Conservation (phyloP, 176 grass and related monocot species). For the Oryza rufipogon region DNA sequence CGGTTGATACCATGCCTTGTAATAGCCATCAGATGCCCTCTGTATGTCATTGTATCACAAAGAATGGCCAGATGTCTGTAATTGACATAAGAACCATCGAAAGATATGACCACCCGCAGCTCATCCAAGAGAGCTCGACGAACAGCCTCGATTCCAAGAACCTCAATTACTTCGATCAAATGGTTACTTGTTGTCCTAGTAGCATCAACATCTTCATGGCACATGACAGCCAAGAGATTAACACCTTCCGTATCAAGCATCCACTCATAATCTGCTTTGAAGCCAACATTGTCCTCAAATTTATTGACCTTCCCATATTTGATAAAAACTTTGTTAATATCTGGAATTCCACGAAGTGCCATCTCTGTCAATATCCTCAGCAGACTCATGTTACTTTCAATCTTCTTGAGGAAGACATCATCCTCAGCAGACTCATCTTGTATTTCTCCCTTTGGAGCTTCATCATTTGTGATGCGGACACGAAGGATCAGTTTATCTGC, state of each 20-base stretch:
- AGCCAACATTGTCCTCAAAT: constrained; percentile 76
- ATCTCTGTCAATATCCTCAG: constrained; percentile 99
- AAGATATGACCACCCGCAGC: constrained; percentile 94
- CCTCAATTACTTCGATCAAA: constrained; percentile 96
- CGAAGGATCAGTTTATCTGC: constrained; percentile 99
- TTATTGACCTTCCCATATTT: constrained; percentile 79
- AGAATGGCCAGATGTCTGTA: constrained; percentile 97
- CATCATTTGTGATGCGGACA: constrained; percentile 93
- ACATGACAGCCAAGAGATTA: constrained; percentile 95
- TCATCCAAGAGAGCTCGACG: constrained; percentile 83
- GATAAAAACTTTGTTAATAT: constrained; percentile 98
- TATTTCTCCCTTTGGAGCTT: constrained; percentile 92
- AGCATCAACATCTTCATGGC: constrained; percentile 94
- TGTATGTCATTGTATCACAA: constrained; percentile 96
- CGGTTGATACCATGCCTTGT: constrained; percentile 95
- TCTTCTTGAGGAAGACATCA: constrained; percentile 93
- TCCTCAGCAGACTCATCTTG: constrained; percentile 96
- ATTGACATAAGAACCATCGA: constrained; percentile 97
- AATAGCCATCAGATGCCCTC: constrained; percentile 93
- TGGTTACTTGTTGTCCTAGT: constrained; percentile 97
- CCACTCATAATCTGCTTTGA: constrained; percentile 84
- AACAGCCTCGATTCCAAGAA: constrained; percentile 97
- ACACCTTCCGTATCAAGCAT: constrained; percentile 99
- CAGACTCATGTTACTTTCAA: constrained; percentile 95
- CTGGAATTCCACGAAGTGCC: constrained; percentile 96